Evolutionary conservation across 192 early-diverging fungal genomes (phyloP), one percentile per base, ranked within the genome.

Genomic region (Backusella macrospora): DNA sequence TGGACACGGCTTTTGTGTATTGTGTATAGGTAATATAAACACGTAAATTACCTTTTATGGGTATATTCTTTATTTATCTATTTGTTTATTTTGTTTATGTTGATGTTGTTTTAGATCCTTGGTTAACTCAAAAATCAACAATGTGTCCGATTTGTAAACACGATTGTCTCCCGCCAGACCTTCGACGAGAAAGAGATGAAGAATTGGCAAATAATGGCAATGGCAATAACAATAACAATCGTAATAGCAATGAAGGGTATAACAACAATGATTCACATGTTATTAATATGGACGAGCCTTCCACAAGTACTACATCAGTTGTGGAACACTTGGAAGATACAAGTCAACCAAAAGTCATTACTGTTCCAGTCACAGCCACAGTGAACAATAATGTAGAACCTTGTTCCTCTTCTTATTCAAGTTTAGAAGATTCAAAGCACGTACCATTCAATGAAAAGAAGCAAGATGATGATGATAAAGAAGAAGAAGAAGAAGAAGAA

Each of bases 1-100:
- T 78, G 40, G 68, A 15, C 80, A 82, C 46, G 80, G 80, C 7
- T 82, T 82, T 55, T 82, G 80, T 73, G 65, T 73, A 1, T 40
- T 65, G 18, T 82, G 80, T 73, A 78, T 82, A 39, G 80, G 76
- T 81, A 74, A 75, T 46, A 40, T 23, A 34, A 42, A 37, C 42
- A 34, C 21, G 10, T n/a, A 62, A 23, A 38, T 70, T 40, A 0
- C 38, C 52, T 23, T 59, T 23, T 59, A 59, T 23, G 26, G 52
- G 10, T 23, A 59, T 26, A 59, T 59, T 45, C 14, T 14, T 29
- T 34, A 34, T 34, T 34, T 1, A 34, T 34, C 5, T 38, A 39
- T 49, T 37, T 38, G 16, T 44, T 43, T 40, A 14, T 29, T 13
- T 8, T 67, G 1, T 40, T 47, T 34, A 45, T 65, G n/a, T 34